Conservation (phyloP, 75 land plant genomes). For the Pseudotsuga menziesii region DNA sequence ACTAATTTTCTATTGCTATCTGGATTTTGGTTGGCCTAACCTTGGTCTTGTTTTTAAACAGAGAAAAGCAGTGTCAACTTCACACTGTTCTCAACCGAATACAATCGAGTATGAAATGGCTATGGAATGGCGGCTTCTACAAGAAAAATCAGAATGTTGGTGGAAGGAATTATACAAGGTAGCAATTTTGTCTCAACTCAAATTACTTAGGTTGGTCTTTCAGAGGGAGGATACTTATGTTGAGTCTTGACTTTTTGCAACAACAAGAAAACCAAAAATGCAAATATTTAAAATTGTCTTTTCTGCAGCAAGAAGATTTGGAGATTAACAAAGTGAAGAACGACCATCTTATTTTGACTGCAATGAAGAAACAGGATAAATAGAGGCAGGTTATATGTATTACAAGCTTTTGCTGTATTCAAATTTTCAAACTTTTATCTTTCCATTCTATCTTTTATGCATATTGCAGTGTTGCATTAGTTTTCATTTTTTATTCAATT, state of each 20-base stretch:
- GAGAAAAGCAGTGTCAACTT: slow-evolving; percentile 87
- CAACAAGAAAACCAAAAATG: too few relatives aligned
- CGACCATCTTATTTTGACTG: neutral
- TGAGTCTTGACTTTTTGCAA: too few relatives aligned
- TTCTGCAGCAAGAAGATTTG: neutral
- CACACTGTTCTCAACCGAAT: slow-evolving; percentile 89
- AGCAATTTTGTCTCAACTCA: neutral
- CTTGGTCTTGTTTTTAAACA: slow-evolving; percentile 14
- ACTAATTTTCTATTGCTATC: slow-evolving; percentile 11
- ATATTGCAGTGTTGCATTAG: neutral
- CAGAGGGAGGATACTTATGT: too few relatives aligned
- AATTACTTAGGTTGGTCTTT: too few relatives aligned
- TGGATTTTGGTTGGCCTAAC: neutral
- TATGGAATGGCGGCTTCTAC: slow-evolving; percentile 68
- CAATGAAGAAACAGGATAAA: neutral
- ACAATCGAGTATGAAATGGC: slow-evolving; percentile 94
- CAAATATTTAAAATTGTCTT: too few relatives aligned
- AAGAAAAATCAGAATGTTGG: slow-evolving; percentile 29
- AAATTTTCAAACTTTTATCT: neutral
- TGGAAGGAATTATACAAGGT: slow-evolving; percentile 48
- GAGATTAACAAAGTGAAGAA: neutral
- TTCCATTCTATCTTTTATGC: neutral
- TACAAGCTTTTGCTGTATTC: neutral
- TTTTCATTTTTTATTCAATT: neutral
- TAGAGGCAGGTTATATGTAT: neutral